Evolutionary conservation across 2,329 filamentous ascomycete genomes (phyloP), one percentile per base, ranked within the genome.

Genomic region (Cercospora sp.): DNA sequence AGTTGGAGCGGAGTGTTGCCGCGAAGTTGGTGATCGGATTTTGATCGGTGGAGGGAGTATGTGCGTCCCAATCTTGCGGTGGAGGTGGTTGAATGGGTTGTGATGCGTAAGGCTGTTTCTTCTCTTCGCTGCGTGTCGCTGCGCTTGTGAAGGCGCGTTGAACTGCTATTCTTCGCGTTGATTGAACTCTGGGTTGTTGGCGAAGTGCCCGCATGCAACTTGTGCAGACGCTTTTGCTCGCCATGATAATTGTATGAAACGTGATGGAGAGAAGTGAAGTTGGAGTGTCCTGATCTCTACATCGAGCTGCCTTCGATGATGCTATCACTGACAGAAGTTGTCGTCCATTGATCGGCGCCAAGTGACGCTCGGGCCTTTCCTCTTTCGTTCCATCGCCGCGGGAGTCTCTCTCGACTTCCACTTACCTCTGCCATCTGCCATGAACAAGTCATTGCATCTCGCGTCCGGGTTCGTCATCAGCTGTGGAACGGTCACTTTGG

Each of bases 1-100:
- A 67, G 70, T 65, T 42, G 67, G 72, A 58, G 64, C 72, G 71
- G 20, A 75, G 69, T 18, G 71, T 64, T 45, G 72, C 67, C 57
- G 75, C 73, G 68, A 77, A 69, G 60, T 73, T 67, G 28, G 69
- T 66, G 66, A 75, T 69, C 18, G 69, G 63, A 33, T 31, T 62
- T 48, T 62, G 39, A 58, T 69, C 64, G 23, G 66, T 53, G 26
- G 68, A 59, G 51, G 62, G 62, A 8, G 64, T 33, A 57, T 67
- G 26, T 10, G 68, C 51, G 9, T 69, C 63, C 51, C 66, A 67
- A 55, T 68, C 68, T 57, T 67, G 55, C 13, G 64, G 60, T 0
- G 67, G 58, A 20, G 70, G 58, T 23, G 67, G 58, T 3, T 68
- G 62, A 23, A 60, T 53, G n/a, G 69, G 66, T 33, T 72, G 42